Base-by-base conservation (phyloP, 2,329 filamentous ascomycete species). In the Trichoderma sp. region DNA sequence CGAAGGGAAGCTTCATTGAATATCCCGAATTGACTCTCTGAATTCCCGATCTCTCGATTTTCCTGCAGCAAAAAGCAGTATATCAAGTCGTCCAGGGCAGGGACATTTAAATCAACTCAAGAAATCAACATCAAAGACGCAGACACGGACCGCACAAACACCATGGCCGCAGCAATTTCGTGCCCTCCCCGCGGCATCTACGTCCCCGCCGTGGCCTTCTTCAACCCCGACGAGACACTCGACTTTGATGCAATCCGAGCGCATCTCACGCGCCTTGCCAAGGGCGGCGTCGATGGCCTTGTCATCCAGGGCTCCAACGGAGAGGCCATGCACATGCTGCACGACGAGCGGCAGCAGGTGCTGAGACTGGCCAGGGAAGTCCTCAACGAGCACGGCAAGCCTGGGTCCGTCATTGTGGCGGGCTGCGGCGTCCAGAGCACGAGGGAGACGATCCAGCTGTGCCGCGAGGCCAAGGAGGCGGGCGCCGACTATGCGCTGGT, bases 271-370 rank as follows among this genome's bases (percentile, higher is more conserved):
- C 80, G 83, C 50, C 79, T 85, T 9, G 93, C 93, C 65, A 88
- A 92, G 80, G 90, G 93, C 45, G 93, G 93, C 76, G 91, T 95
- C 68, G 89, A 92, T 29, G 93, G 94, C 14, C 88, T 97, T 67
- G 93, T 93, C 66, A 94, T 93, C 11, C 94, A 95, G 82, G 94
- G 94, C 63, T 95, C 92, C 81, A 97, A 96, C 80, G 94, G 94
- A 80, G 94, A 97, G 86, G 94, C 94, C 6, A 93, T 95, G 21
- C 94, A 95, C 81, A 88, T 97, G 35, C 92, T 92, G 33, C 91
- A 92, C 78, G 86, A 89, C 29, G 94, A 96, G 84, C 91, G 93
- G 75, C 89, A 90, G 59, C 86, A 91, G 71, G 90, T 96, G 78
- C 95, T 83, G 86, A 4, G 86, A 87, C 78, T 87, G 93, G 84